Evolutionary conservation across 1,284 basidiomycete genomes (phyloP), one percentile per base, ranked within the genome.

Genomic region (Trametes pubescens): DNA sequence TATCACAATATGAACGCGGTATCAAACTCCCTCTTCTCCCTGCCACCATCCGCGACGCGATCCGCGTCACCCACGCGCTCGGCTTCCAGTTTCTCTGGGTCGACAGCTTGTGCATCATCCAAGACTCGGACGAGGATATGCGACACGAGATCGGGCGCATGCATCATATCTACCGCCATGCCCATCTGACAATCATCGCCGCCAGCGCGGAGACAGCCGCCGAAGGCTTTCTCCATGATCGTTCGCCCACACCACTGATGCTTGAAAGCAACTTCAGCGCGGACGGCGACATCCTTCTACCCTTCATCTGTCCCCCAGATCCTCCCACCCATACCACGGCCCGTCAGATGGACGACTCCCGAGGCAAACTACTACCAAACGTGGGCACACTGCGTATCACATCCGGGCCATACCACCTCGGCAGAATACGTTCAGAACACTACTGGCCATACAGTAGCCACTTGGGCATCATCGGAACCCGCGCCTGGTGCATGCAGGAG

Each of bases 401-500:
- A 32, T 8, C 29, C 8, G 8, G 8, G 29, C 29, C 29, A 32
- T 32, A 32, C 29, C 29, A 60, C 53, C 21, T 62, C 60, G 14
- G 44, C 14, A 9, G 14, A 22, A 32, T 32, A 32, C 8, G 8
- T 8, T 32, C 29, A 32, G 29, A 32, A 32, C 3, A 32, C 18
- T 4, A 9, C 14, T 22, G 14, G 44, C 44, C 44, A 32, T 32
- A 32, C 21, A 46, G 9, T 18, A n/a, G 10, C 16, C 4, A 21
- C 21, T n/a, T 46, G 44, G 44, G 21, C 51, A 51, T 61, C 47
- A n/a, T 68, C 32, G 49, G 48, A 37, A 26, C 51, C 29, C 64
- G 64, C 11, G 66, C 55, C 2, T 68, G 66, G 66, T 68, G 66
- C 57, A 38, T 68, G n/a, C 48, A 62, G 26, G 64, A 68, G 54